phyloP scores from a whole-genome alignment of 257 asterid species.

The Solanum dulcamara region DNA sequence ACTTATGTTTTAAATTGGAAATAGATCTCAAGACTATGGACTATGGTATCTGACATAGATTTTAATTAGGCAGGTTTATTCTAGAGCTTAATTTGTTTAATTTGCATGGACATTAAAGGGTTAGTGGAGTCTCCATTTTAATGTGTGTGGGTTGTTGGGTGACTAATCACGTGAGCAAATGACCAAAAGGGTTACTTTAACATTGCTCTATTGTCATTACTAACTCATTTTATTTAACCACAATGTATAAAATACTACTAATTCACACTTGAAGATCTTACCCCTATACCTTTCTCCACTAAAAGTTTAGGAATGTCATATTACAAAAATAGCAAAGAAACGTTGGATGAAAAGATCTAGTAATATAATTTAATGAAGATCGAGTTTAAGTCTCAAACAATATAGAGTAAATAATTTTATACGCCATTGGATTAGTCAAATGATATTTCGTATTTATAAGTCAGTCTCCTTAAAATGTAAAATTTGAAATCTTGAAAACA shows the following conservation, averaged over 20 bases:
- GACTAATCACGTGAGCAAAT: conserved; percentile 26
- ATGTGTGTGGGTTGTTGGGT: conserved; percentile 53
- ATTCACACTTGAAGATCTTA: background rate
- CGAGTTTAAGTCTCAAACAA: background rate
- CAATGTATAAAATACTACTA: background rate
- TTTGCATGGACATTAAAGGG: conserved; percentile 15
- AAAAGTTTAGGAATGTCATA: background rate
- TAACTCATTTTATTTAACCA: background rate
- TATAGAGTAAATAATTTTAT: background rate
- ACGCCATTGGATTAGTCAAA: background rate
- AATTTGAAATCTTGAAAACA: no score
- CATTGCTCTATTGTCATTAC: background rate
- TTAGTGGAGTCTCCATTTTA: conserved; percentile 36
- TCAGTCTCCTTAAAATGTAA: no score
- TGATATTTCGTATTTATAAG: background rate
- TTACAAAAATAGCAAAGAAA: background rate
- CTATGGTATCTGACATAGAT: conserved; percentile 22
- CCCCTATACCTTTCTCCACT: background rate
- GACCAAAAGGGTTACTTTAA: conserved; percentile 3
- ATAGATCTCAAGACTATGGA: conserved; percentile 6
- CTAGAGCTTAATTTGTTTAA: conserved; percentile 2
- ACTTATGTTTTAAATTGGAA: background rate
- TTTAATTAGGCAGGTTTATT: conserved; percentile 16
- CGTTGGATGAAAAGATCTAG: background rate
- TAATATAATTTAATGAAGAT: background rate